Conservation (phyloP, 2,329 filamentous ascomycete species). For the Trichoderma polysporum region DNA sequence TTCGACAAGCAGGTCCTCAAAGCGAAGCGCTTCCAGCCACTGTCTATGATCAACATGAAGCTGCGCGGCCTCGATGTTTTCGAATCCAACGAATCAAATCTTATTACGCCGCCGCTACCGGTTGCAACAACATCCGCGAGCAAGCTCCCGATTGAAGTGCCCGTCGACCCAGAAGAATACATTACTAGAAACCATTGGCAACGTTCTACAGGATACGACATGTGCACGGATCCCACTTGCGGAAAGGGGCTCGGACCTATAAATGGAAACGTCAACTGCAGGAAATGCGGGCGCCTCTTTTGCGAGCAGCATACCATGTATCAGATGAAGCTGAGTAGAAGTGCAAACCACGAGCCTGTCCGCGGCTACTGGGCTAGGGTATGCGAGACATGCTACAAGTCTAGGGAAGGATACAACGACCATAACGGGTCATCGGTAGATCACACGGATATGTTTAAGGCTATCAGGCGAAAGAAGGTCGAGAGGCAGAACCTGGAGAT, state of each 20-base stretch:
- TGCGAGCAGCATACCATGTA: conserved; percentile 99
- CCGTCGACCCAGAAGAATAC: conserved; percentile 80
- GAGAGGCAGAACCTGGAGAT: conserved; percentile 86
- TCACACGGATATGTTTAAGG: conserved; percentile 68
- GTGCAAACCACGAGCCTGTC: conserved; percentile 85
- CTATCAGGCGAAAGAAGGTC: conserved; percentile 71
- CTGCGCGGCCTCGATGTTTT: conserved; percentile 90
- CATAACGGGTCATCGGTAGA: conserved; percentile 70
- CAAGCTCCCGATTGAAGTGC: conserved; percentile 42
- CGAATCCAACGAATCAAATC: conserved; percentile 76
- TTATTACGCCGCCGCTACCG: conserved; percentile 31
- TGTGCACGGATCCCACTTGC: conserved; percentile 85
- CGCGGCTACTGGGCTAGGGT: conserved; percentile 91
- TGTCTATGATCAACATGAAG: conserved; percentile 90
- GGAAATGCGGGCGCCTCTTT: conserved; percentile 88
- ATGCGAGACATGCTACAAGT: conserved; percentile 99
- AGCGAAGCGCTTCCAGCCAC: conserved; percentile 87
- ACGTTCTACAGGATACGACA: conserved; percentile 67
- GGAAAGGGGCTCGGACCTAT: conserved; percentile 74
- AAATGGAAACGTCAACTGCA: conserved; percentile 86
- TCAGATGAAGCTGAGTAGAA: conserved; percentile 93
- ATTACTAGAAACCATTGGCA: conserved; percentile 93
- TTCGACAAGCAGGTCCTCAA: conserved; percentile 93
- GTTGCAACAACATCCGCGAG: conserved; percentile 36
- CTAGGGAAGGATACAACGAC: conserved; percentile 91